Base-by-base conservation (phyloP, 345 rosid genomes). In the Eucalyptus fibrosa region DNA sequence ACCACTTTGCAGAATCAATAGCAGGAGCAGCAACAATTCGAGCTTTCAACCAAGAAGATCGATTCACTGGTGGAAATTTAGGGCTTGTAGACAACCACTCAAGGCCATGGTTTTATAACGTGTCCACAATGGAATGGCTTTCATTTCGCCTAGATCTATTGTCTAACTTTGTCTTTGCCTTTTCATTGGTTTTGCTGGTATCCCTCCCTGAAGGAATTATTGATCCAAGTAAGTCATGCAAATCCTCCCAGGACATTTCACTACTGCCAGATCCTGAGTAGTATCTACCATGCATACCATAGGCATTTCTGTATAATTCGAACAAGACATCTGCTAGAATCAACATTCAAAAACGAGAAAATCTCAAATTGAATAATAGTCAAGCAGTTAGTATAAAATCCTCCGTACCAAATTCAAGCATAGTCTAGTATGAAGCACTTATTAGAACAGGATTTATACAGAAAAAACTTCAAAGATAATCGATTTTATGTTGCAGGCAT, bases 71-170 rank as follows among this genome's bases (percentile, higher is more conserved):
- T 90, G 92, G 94, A 87, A 97, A 97, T 89, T 97, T 96, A 40
- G 88, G 65, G 86, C 98, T 96, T 51, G 91, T 96, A 87, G 97
- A 97, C 90, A 92, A 90, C 90, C 96, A 95, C 91, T 96, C 99
- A 28, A 96, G 97, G 92, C 99, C 99, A 88, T 97, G 97, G 99
- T 97, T 97, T 92, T 97, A 97, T 91, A 94, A 94, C 89, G 89
- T 92, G 87, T 91, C 99, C 37, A 98, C 99, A 53, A 96, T 97
- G 99, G 99, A 97, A 89, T 97, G 99, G 99, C 97, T 97, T 89
- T 96, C 97, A 88, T 95, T 96, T 93, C 94, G 99, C 90, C 92
- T 97, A 90, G 96, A 96, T 92, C 13, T 97, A 56, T 93, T 97
- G 65, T 97, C 99, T 86, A 96, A 96, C 92, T 96, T 97, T 90